phyloP scores from a whole-genome alignment of 306 rosid genomes.

The Hippophae gyantsensis region DNA sequence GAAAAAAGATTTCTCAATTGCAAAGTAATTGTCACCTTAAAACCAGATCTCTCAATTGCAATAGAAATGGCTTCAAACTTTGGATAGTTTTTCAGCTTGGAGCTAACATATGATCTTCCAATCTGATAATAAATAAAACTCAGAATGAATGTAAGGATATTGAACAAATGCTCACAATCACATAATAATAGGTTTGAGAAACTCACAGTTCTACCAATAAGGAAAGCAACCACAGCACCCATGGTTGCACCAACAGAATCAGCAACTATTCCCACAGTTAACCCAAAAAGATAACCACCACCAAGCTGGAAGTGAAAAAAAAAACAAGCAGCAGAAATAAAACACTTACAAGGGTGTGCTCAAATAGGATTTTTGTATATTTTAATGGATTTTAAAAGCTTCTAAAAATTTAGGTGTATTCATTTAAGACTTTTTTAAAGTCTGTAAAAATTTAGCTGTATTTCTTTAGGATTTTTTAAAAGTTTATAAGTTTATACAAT shows the following conservation, averaged over 20 bases:
- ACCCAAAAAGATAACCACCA: conserved; percentile 55
- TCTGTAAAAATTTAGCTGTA: no score
- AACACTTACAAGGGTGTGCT: neutral
- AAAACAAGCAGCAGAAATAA: neutral
- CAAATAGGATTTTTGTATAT: neutral
- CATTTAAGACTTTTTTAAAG: no score
- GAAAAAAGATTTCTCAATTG: neutral
- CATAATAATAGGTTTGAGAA: conserved; percentile 4
- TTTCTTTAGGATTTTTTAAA: no score
- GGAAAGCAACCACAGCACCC: conserved; percentile 49
- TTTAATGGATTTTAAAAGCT: no score
- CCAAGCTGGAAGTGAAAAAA: conserved; percentile 36
- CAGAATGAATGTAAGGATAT: neutral
- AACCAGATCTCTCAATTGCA: conserved; percentile 36
- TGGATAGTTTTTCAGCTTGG: conserved; percentile 36
- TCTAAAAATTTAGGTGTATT: no score
- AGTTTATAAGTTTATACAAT: no score
- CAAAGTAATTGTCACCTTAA: conserved; percentile 22
- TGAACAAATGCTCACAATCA: neutral
- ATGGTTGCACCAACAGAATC: conserved; percentile 50
- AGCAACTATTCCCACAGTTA: conserved; percentile 49
- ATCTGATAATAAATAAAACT: conserved; percentile 14
- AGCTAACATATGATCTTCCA: conserved; percentile 32
- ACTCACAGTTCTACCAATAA: conserved; percentile 49
- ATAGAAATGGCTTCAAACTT: conserved; percentile 31